A percentile compares a stretch with the other conserved stretches of the same genome.
Evolutionary conservation across 495 filamentous ascomycete genomes (phyloP).

Genomic region (Aspergillus saccharolyticus): DNA sequence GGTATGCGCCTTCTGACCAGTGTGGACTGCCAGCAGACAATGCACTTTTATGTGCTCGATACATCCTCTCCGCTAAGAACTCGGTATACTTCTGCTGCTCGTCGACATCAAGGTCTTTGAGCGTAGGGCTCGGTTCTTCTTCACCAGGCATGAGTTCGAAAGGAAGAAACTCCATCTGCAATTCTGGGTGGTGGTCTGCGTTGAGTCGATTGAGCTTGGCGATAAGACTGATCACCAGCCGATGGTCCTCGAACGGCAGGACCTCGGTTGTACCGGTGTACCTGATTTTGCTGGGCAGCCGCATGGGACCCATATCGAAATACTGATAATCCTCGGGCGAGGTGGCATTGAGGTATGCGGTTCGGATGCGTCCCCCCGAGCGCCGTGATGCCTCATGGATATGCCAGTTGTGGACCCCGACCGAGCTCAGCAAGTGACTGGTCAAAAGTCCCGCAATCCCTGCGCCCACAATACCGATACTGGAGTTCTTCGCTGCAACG

Average conservation of each 20-base stretch:
- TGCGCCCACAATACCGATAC: conserved; percentile 55
- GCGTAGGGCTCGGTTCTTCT: background rate
- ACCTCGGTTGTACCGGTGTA: background rate
- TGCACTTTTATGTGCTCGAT: background rate
- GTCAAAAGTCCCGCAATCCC: conserved; percentile 61
- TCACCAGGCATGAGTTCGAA: background rate
- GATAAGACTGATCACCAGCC: background rate
- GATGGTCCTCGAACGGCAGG: conserved; percentile 9
- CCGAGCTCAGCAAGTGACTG: conserved; percentile 38
- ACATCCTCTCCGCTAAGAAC: background rate
- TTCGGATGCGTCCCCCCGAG: conserved; percentile 54
- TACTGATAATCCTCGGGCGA: conserved; percentile 41
- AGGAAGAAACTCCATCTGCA: background rate
- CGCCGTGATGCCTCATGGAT: conserved; percentile 46
- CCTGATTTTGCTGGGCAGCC: conserved; percentile 44
- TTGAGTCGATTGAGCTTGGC: background rate
- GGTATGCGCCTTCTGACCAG: background rate
- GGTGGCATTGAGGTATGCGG: conserved; percentile 52
- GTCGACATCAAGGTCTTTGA: background rate
- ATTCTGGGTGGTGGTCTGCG: background rate
- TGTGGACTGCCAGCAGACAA: background rate
- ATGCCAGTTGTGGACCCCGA: conserved; percentile 48
- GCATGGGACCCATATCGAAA: conserved; percentile 67
- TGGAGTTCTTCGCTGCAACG: conserved; percentile 14
- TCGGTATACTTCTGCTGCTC: background rate